Base-by-base conservation (phyloP, 345 rosid species). In the Theobroma cacao region DNA sequence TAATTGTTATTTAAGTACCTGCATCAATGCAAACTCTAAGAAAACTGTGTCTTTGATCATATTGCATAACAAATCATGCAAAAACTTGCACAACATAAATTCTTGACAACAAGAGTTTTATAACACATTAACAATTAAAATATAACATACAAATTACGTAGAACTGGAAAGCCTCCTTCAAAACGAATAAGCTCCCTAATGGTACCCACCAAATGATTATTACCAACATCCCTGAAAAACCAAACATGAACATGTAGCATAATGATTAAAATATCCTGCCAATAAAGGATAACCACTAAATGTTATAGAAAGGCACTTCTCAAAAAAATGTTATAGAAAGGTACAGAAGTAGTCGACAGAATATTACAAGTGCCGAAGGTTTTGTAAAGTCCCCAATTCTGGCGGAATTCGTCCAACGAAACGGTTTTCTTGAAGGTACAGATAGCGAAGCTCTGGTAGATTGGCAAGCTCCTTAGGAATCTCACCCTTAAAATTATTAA, bases 161-260 rank as follows among this genome's bases (percentile, higher is more conserved):
- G 89, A 71, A 91, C 79, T 66, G 94, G 94, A 80, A 95, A 95
- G 83, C 98, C 88, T 79, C 97, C 98, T 79, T 92, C 97, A 71
- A 90, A 81, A 61, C 97, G 93, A 68, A 94, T 95, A 78, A 95
- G 91, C 82, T 95, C 98, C 77, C 99, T 81, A 41, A 95, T 87
- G 7, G 98, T 95, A 80, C 99, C 98, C 53, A 95, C 97, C 87
- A 95, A 82, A 88, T 92, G 98, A 76, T 93, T 95, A 88, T 91
- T 93, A 33, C 99, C 97, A 75, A 89, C 91, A 92, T 95, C 98
- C 90, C 97, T 95, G 84, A 22, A 65, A 77, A 56, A 47, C 82
- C 26, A 82, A 47, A 41, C 12, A 22, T 6, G 14, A 62, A 22
- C 11, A 50, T 69, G 52, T 18, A 61, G 3, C 70, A 48, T 74